Evolutionary conservation across 2,329 filamentous ascomycete species (phyloP).

Genomic region (Didymella arachidicola): DNA sequence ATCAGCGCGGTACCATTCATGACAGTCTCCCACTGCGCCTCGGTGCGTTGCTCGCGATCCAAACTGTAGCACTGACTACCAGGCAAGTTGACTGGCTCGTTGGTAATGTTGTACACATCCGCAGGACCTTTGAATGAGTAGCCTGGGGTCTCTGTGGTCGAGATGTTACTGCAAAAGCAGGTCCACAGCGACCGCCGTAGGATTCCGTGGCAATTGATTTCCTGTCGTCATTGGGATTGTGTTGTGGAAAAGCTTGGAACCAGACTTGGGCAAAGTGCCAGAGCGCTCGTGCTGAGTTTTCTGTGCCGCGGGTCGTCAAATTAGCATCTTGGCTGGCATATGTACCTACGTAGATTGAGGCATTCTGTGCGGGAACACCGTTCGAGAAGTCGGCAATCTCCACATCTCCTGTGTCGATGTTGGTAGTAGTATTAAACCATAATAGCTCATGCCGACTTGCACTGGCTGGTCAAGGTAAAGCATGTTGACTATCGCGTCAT

Average conservation of each 20-base stretch:
- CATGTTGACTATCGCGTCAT: conserved; percentile 40
- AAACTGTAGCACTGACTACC: conserved; percentile 48
- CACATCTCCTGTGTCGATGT: conserved; percentile 25
- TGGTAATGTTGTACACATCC: conserved; percentile 56
- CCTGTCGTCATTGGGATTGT: conserved; percentile 29
- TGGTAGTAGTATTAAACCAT: conserved; percentile 46
- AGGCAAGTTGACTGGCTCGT: conserved; percentile 52
- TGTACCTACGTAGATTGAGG: conserved; percentile 21
- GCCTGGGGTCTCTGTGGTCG: conserved; percentile 52
- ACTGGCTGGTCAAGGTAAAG: conserved; percentile 75
- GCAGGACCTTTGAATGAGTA: conserved; percentile 45
- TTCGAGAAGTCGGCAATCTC: conserved; percentile 32
- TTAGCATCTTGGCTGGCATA: conserved; percentile 57
- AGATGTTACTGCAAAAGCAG: conserved; percentile 57
- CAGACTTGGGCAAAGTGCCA: conserved; percentile 33
- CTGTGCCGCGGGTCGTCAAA: conserved; percentile 56
- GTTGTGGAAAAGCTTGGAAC: conserved; percentile 32
- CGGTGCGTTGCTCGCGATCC: conserved; percentile 40
- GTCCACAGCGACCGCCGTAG: conserved; percentile 64
- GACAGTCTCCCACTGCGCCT: conserved; percentile 43
- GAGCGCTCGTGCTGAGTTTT: conserved; percentile 27
- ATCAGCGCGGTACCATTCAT: conserved; percentile 44
- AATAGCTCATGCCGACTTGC: conserved; percentile 63
- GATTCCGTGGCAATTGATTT: conserved; percentile 42
- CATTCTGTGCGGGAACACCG: conserved; percentile 21